phyloP scores from a whole-genome alignment of 108 stramenopile species.

The Cyclotella kingstonii region DNA sequence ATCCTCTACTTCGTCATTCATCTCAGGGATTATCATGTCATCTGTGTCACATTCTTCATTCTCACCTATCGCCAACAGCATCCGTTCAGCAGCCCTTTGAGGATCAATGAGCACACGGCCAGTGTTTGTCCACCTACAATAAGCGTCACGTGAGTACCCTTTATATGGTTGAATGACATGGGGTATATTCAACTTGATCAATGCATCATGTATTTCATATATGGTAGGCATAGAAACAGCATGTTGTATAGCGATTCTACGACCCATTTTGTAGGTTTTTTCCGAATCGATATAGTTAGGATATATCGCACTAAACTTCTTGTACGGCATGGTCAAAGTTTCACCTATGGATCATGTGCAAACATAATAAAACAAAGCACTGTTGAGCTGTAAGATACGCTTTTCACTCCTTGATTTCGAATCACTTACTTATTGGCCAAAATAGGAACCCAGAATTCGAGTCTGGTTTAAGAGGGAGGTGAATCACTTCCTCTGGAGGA shows the following conservation, averaged over 20 bases:
- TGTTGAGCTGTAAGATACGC: no score
- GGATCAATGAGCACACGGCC: constrained; percentile 58
- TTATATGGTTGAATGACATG: constrained; percentile 88
- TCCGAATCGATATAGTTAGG: constrained; percentile 82
- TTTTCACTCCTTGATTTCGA: no score
- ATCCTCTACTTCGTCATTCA: constrained; percentile 18
- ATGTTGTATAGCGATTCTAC: constrained; percentile 62
- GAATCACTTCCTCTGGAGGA: constrained; percentile 71
- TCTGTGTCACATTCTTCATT: constrained; percentile 43
- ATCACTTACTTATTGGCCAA: constrained; percentile 81
- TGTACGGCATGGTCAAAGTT: constrained; percentile 66
- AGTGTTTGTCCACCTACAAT: constrained; percentile 80
- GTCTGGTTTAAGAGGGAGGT: constrained; percentile 62
- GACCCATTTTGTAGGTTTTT: constrained; percentile 68
- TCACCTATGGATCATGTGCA: constrained; percentile 35
- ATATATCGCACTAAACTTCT: constrained; percentile 59
- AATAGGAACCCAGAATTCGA: constrained; percentile 58
- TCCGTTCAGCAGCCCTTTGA: constrained; percentile 20
- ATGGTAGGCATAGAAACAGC: constrained; percentile 69
- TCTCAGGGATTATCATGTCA: constrained; percentile 37
- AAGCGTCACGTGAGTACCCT: constrained; percentile 74
- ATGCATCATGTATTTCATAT: constrained; percentile 66
- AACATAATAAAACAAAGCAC: no score
- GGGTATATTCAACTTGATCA: constrained; percentile 61
- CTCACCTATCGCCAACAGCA: constrained; percentile 23